phyloP scores from a whole-genome alignment of 2,329 filamentous ascomycete species.

The Atkinsonella hypoxylon region DNA sequence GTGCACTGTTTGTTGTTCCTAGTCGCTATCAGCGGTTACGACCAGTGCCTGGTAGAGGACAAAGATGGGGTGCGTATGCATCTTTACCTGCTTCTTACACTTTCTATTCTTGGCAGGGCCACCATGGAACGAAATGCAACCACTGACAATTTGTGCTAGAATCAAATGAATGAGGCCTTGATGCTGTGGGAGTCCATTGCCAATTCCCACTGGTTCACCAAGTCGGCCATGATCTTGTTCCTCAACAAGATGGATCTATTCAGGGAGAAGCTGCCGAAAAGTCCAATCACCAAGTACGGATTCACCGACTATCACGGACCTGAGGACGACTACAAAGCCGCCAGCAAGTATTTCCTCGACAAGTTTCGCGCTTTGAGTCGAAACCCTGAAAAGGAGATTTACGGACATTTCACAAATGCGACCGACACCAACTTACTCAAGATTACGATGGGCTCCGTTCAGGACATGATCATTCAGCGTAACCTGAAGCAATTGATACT shows the following conservation, averaged over 20 bases:
- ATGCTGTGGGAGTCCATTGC: constrained; percentile 81
- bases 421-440: constrained; percentile 65
- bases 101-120: background rate
- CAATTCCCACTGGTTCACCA: constrained; percentile 77
- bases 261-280: constrained; percentile 60
- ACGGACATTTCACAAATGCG: constrained; percentile 50
- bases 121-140: background rate
- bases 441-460: constrained; percentile 75
- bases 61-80: constrained; percentile 68
- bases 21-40: constrained; percentile 90
- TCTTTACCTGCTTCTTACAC: background rate
- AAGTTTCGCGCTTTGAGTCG: constrained; percentile 69
- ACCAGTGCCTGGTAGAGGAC: constrained; percentile 92
- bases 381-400: constrained; percentile 51
- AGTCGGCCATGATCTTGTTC: constrained; percentile 72
- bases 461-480: constrained; percentile 80
- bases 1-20: constrained; percentile 87
- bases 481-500: constrained; percentile 66
- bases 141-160: constrained; percentile 34
- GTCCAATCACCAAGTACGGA: constrained; percentile 59
- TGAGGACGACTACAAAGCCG: constrained; percentile 58
- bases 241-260: constrained; percentile 84
- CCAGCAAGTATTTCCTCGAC: constrained; percentile 71
- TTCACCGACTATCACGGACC: constrained; percentile 72
- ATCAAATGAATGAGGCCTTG: constrained; percentile 83